Evolutionary conservation across 176 grass and related monocot species (phyloP).

Genomic region (Rhipidocladum racemiflorum): DNA sequence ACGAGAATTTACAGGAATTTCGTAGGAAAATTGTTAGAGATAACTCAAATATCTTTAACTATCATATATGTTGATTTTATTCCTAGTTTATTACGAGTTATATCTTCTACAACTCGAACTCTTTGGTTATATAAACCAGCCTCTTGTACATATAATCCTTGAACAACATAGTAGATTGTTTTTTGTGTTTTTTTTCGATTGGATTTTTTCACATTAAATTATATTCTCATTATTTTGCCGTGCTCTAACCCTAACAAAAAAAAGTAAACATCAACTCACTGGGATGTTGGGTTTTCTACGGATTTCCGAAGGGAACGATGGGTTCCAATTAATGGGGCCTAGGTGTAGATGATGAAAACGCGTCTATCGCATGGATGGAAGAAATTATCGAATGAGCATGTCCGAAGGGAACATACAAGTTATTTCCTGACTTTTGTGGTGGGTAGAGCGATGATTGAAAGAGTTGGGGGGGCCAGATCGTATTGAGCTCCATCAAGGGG

Average conservation of each 20-base stretch:
- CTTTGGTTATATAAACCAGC: too few relatives aligned
- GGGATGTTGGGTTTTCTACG: not conserved
- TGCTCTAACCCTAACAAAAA: too few relatives aligned
- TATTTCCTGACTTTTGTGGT: not conserved
- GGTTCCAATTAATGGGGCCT: not conserved
- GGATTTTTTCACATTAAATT: too few relatives aligned
- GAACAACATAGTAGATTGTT: too few relatives aligned
- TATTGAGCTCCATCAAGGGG: not conserved
- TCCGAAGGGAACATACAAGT: not conserved
- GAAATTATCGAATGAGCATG: not conserved
- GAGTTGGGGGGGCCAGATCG: not conserved
- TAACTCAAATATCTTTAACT: too few relatives aligned
- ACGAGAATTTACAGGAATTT: not conserved
- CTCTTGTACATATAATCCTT: too few relatives aligned
- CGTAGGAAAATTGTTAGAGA: too few relatives aligned
- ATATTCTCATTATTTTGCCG: too few relatives aligned
- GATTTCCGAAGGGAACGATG: not conserved
- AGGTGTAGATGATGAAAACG: not conserved
- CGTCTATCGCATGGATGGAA: not conserved
- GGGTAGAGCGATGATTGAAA: not conserved
- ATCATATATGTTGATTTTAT: too few relatives aligned
- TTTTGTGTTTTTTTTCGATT: too few relatives aligned
- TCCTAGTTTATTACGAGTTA: too few relatives aligned
- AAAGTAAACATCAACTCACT: not conserved
- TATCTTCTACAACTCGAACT: too few relatives aligned